These are phyloP conservation scores for Sporothrix pseudoabietina DNA, from an alignment of 2,329 filamentous ascomycete genomes.

Conservation along the genomic window DNA sequence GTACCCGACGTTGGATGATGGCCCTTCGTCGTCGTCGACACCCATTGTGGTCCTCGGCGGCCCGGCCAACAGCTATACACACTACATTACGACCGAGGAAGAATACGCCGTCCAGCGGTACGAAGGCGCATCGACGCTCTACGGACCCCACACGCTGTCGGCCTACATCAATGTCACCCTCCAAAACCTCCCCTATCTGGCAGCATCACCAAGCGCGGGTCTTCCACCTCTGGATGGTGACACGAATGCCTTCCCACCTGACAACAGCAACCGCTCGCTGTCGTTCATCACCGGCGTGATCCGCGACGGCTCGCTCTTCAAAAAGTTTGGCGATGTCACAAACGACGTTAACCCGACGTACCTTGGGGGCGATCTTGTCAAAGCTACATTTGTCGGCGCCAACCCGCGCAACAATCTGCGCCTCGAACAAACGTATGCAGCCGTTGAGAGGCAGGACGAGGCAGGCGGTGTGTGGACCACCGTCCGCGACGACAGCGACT, in stretches of 20 bases:
- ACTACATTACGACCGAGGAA: conserved; percentile 42
- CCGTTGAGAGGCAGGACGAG: conserved; percentile 63
- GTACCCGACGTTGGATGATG: conserved; percentile 39
- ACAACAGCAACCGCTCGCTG: conserved; percentile 74
- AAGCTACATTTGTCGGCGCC: conserved; percentile 75
- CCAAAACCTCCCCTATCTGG: conserved; percentile 67
- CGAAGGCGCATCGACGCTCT: conserved; percentile 86
- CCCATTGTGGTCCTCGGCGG: conserved; percentile 79
- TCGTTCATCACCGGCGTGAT: conserved; percentile 80
- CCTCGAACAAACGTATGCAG: conserved; percentile 74
- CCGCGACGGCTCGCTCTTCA: conserved; percentile 66
- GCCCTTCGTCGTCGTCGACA: not conserved
- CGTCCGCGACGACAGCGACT: conserved; percentile 75
- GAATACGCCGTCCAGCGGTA: conserved; percentile 68
- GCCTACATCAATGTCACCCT: conserved; percentile 83
- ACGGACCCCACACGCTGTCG: conserved; percentile 79
- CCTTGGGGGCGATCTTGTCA: conserved; percentile 57
- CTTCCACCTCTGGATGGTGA: conserved; percentile 40
- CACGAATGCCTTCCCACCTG: conserved; percentile 66
- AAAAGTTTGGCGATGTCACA: conserved; percentile 69
- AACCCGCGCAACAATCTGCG: conserved; percentile 88
- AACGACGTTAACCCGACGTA: conserved; percentile 58
- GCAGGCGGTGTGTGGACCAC: conserved; percentile 58
- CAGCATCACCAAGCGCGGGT: conserved; percentile 45
- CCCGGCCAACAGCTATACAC: conserved; percentile 82